phyloP scores from a whole-genome alignment of 495 filamentous ascomycete genomes.

The Podospora pseudocomata region DNA sequence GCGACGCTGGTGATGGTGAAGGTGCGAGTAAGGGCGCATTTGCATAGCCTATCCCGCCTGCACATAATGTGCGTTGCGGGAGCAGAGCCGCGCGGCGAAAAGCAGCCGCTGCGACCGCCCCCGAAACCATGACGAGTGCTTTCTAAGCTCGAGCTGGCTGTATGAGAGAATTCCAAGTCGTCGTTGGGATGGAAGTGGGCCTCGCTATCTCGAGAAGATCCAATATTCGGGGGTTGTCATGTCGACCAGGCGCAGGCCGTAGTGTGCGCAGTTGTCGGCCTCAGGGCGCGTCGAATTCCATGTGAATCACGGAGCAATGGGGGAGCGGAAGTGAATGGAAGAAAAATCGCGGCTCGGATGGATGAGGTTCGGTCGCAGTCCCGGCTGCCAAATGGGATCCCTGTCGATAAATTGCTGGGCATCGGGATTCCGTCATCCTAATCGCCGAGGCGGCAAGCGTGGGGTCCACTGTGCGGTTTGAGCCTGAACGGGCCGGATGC shows the following conservation, averaged over 20 bases:
- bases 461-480: neutral
- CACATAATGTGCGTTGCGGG: conserved; percentile 29
- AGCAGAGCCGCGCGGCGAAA: conserved; percentile 36
- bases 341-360: conserved; percentile 23
- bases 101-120: conserved; percentile 27
- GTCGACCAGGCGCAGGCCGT: conserved; percentile 19
- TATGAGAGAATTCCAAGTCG: conserved; percentile 1
- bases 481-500: conserved; percentile 11
- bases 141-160: neutral
- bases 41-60: conserved; percentile 17
- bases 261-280: conserved; percentile 10
- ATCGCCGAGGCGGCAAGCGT: conserved; percentile 17
- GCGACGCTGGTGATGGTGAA: conserved; percentile 4
- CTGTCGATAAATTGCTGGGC: conserved; percentile 14
- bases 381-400: conserved; percentile 12
- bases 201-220: conserved; percentile 22
- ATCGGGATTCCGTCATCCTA: conserved; percentile 20
- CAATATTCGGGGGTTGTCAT: conserved; percentile 21
- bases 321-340: conserved; percentile 1
- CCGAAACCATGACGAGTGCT: conserved; percentile 31
- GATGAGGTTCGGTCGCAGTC: conserved; percentile 10
- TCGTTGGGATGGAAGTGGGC: neutral
- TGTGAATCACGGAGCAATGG: conserved; percentile 14
- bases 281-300: conserved; percentile 18
- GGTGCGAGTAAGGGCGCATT: neutral